Evolutionary conservation across 2,329 filamentous ascomycete species (phyloP).

Genomic region (Trichoderma pleuroti): DNA sequence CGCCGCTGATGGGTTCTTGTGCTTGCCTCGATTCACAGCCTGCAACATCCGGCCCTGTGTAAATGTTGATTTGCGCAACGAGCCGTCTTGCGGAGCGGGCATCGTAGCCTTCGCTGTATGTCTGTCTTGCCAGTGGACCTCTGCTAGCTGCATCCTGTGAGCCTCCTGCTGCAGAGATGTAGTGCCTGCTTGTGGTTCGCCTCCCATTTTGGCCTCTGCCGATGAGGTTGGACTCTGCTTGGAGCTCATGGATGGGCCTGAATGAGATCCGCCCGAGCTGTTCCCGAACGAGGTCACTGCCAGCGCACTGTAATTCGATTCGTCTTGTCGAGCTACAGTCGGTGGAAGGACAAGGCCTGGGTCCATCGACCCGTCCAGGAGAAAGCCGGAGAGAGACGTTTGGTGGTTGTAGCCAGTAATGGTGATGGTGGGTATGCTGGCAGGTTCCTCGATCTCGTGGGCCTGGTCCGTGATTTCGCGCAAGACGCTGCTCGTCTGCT

Average conservation of each 20-base stretch:
- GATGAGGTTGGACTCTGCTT: slow-evolving; percentile 25
- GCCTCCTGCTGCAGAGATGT: slow-evolving; percentile 8
- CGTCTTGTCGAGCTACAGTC: slow-evolving; percentile 12
- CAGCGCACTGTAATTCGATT: slow-evolving; percentile 26
- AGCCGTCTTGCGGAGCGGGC: slow-evolving; percentile 21
- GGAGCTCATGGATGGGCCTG: slow-evolving; percentile 26
- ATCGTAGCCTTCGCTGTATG: background rate
- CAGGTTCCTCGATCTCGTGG: slow-evolving; percentile 37
- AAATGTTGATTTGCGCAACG: slow-evolving; percentile 30
- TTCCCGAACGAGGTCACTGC: slow-evolving; percentile 20
- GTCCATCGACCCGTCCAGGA: background rate
- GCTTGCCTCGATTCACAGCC: background rate
- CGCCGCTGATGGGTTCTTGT: background rate
- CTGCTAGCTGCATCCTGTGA: background rate
- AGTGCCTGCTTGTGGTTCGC: slow-evolving; percentile 21
- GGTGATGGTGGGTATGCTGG: slow-evolving; percentile 59
- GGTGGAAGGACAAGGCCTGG: background rate
- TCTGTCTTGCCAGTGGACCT: background rate
- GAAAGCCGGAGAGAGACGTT: slow-evolving; percentile 22
- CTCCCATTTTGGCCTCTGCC: slow-evolving; percentile 4
- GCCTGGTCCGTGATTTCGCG: slow-evolving; percentile 25
- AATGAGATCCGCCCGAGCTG: slow-evolving; percentile 23
- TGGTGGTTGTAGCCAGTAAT: slow-evolving; percentile 52
- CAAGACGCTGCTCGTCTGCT: slow-evolving; percentile 26
- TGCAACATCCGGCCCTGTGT: slow-evolving; percentile 4